Conservation (phyloP, 192 early-diverging fungal species). For the Backusella westeae region DNA sequence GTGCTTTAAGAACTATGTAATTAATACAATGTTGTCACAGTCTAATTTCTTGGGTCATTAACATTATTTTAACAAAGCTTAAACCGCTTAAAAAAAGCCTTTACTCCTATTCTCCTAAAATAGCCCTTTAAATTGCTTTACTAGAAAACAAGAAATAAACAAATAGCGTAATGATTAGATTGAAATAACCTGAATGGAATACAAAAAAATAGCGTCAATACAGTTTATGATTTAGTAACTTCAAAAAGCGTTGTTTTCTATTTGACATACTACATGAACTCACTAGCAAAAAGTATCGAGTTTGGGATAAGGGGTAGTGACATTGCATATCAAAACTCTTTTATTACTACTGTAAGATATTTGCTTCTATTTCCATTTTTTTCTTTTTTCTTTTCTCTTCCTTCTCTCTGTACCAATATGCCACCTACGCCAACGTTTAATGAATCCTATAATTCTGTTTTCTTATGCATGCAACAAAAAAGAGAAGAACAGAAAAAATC, state of each 20-base stretch:
- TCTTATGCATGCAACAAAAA: slow-evolving; percentile 19
- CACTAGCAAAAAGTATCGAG: background rate
- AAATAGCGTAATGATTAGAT: background rate
- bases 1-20: background rate
- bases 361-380: background rate
- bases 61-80: background rate
- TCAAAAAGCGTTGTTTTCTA: background rate
- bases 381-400: background rate
- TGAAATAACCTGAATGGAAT: background rate
- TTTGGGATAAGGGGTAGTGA: background rate
- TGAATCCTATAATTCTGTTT: slow-evolving; percentile 12
- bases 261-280: background rate
- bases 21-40: background rate
- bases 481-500: slow-evolving; percentile 22
- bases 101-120: background rate
- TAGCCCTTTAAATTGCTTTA: background rate
- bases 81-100: background rate
- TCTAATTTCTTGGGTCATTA: background rate
- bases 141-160: background rate
- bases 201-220: background rate
- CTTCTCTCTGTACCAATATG: background rate
- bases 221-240: background rate
- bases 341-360: background rate
- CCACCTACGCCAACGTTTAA: background rate
- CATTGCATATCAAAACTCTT: background rate